phyloP scores from a whole-genome alignment of 2,329 filamentous ascomycete genomes.

The Verticillium albo-atrum region DNA sequence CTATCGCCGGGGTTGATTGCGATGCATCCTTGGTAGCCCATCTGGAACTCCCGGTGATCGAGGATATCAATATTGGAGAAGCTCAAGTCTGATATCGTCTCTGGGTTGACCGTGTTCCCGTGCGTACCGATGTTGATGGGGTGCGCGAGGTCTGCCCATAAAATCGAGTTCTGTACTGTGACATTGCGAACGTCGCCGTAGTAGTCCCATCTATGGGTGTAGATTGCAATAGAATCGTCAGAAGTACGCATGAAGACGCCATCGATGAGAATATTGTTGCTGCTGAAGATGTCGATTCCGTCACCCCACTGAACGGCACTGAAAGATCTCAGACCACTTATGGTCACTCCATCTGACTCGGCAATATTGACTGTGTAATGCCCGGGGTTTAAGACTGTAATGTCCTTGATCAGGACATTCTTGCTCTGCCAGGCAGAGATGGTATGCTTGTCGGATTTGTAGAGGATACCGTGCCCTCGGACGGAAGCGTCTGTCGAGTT shows the following conservation, averaged over 20 bases:
- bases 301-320: slow-evolving; percentile 16
- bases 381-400: slow-evolving; percentile 9
- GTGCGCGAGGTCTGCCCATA: slow-evolving; percentile 27
- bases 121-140: slow-evolving; percentile 30
- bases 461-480: slow-evolving; percentile 15
- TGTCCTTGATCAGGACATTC: slow-evolving; percentile 12
- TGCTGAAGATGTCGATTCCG: slow-evolving; percentile 20
- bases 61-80: slow-evolving; percentile 29
- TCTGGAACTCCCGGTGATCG: slow-evolving; percentile 28
- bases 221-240: slow-evolving; percentile 29
- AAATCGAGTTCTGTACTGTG: slow-evolving; percentile 21
- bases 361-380: slow-evolving; percentile 9
- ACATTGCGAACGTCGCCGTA: slow-evolving; percentile 27
- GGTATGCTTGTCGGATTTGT: slow-evolving; percentile 4
- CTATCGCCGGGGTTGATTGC: slow-evolving; percentile 26
- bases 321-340: slow-evolving; percentile 11
- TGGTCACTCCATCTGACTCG: slow-evolving; percentile 6
- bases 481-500: slow-evolving; percentile 8
- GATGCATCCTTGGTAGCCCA: slow-evolving; percentile 29
- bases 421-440: slow-evolving; percentile 9
- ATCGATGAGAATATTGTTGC: slow-evolving; percentile 18
- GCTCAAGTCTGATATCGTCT: slow-evolving; percentile 21
- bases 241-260: slow-evolving; percentile 29
- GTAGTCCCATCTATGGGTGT: slow-evolving; percentile 24
- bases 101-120: slow-evolving; percentile 25